Evolutionary conservation across 176 grass and related monocot species (phyloP).

Genomic region (Carex scoparia): DNA sequence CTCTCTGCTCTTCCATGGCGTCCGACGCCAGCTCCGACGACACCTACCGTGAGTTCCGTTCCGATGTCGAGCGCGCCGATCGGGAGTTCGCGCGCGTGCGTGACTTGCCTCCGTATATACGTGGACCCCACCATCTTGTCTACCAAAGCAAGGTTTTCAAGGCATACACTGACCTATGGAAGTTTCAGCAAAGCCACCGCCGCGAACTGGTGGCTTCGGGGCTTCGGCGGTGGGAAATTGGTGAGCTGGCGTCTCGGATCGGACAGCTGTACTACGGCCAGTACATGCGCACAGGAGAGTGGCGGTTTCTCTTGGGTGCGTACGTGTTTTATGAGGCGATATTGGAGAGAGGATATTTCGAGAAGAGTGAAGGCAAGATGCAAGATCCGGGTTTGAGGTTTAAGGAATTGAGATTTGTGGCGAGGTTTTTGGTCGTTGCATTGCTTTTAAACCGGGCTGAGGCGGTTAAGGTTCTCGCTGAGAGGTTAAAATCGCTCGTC

Average conservation of each 20-base stretch:
- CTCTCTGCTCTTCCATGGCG: constrained; percentile 41
- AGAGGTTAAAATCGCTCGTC: constrained; percentile 61
- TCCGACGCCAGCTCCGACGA: constrained; percentile 32
- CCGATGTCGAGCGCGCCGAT: constrained; percentile 61
- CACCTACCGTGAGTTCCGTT: constrained; percentile 53
- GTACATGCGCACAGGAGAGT: constrained; percentile 93
- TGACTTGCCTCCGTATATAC: constrained; percentile 67
- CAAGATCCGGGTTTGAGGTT: constrained; percentile 58
- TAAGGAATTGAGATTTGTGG: constrained; percentile 88
- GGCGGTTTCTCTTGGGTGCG: constrained; percentile 78
- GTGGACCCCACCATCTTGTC: constrained; percentile 44
- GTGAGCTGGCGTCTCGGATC: constrained; percentile 96
- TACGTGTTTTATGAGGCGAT: constrained; percentile 99
- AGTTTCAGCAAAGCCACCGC: constrained; percentile 71
- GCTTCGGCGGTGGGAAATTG: constrained; percentile 81
- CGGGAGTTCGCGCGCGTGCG: constrained; percentile 92
- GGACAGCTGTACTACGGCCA: constrained; percentile 95
- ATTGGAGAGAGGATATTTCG: constrained; percentile 77
- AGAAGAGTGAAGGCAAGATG: constrained; percentile 14
- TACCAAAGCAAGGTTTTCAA: constrained; percentile 86
- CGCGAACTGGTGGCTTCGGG: constrained; percentile 58
- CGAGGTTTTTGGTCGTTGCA: constrained; percentile 76
- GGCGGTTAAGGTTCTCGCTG: constrained; percentile 62
- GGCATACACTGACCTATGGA: constrained; percentile 89
- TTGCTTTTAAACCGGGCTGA: constrained; percentile 65